Evolutionary conservation across 257 asterid species (phyloP), one percentile per base, ranked within the genome.

Genomic region (Knoxia roxburghii): DNA sequence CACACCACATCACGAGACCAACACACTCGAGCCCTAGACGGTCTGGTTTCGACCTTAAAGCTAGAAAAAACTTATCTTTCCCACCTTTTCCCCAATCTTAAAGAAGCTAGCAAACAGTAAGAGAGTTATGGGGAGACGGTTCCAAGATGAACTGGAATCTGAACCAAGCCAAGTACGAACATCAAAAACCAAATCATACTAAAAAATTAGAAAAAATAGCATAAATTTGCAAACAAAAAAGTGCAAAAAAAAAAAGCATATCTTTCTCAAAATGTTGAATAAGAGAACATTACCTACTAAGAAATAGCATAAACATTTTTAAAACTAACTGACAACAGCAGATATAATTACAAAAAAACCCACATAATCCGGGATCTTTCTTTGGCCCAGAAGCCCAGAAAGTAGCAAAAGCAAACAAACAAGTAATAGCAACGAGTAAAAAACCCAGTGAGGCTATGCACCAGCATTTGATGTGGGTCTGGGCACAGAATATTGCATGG

Each of bases 61-160:
- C 7, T 3, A 65, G 58, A 55, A 8, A 54, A 24, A 66, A 48
- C 40, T 26, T 58, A 50, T 46, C 68, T 37, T 51, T 18, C 64
- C 46, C 51, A 70, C 7, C 32, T 13, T 33, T 45, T 61, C 29
- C 29, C 65, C 52, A 60, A 53, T 27, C 41, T 53, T n/a, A n/a
- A n/a, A n/a, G 29, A 74, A 4, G 60, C 77, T 48, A 51, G 59
- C 45, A 73, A 29, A 67, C 14, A 49, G 20, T 24, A 53, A 74
- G 39, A 73, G 21, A 21, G 67, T 56, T 64, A 67, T 53, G 67
- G 39, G 65, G 65, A 43, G 61, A 53, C 72, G 63, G 75, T 62
- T 61, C 17, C 26, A 50, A 39, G 49, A 62, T 61, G 73, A 61
- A 56, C 49, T 39, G 17, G 53, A 73, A 52, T 49, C 71, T 55